A percentile compares a stretch with the other conserved stretches of the same genome.
These are phyloP conservation scores for Globisporangium paddicum DNA, from an alignment of 352 stramenopile species.

Conservation along the genomic window DNA sequence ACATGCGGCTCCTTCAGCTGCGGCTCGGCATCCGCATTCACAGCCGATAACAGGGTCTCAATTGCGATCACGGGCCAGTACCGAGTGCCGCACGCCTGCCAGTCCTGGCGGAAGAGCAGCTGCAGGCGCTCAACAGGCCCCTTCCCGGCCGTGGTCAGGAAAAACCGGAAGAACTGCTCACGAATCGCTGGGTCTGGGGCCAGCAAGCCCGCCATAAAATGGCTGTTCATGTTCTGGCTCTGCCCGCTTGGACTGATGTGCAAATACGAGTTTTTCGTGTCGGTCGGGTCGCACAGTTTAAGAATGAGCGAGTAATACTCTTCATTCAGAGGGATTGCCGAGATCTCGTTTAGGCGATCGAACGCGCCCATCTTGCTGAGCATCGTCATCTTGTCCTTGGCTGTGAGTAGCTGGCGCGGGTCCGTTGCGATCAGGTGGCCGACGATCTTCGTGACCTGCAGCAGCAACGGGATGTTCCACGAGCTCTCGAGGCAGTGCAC, in stretches of 20 bases:
- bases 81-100: conserved; percentile 78
- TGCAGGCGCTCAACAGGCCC: conserved; percentile 52
- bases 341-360: conserved; percentile 83
- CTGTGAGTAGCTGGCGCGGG: conserved; percentile 59
- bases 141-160: conserved; percentile 37
- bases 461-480: conserved; percentile 73
- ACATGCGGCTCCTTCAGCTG: conserved; percentile 7
- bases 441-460: conserved; percentile 83
- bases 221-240: conserved; percentile 62
- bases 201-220: conserved; percentile 77
- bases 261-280: conserved; percentile 67
- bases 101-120: conserved; percentile 77
- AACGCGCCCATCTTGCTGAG: conserved; percentile 85
- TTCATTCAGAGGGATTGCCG: conserved; percentile 70
- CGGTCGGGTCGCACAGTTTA: conserved; percentile 60
- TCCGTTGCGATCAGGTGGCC: conserved; percentile 53
- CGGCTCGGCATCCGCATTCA: conserved; percentile 18
- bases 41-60: conserved; percentile 60
- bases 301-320: conserved; percentile 80
- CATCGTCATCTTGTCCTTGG: conserved; percentile 87
- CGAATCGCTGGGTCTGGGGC: conserved; percentile 62
- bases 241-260: conserved; percentile 57
- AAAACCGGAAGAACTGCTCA: conserved; percentile 70
- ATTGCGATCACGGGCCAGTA: conserved; percentile 84
- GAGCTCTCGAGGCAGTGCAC: conserved; percentile 85